phyloP scores from a whole-genome alignment of 2,329 filamentous ascomycete genomes.

The Alternaria arbusti region DNA sequence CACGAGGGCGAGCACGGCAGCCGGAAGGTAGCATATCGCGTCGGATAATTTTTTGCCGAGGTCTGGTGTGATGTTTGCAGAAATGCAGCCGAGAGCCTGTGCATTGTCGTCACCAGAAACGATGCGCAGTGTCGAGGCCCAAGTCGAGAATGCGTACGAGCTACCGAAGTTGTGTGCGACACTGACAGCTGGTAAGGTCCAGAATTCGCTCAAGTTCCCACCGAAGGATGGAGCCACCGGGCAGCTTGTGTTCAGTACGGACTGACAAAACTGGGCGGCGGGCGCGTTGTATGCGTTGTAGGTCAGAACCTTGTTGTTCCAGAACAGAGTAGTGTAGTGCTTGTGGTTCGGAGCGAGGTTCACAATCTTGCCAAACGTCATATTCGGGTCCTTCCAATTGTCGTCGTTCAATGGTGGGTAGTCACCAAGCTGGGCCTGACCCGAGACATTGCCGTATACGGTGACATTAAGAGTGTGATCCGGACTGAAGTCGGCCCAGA shows the following conservation, averaged over 20 bases:
- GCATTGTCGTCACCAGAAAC: conserved; percentile 72
- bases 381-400: conserved; percentile 65
- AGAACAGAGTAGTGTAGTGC: conserved; percentile 75
- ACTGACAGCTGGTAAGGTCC: conserved; percentile 72
- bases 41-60: conserved; percentile 73
- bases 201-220: conserved; percentile 59
- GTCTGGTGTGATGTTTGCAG: conserved; percentile 82
- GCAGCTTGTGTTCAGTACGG: conserved; percentile 61
- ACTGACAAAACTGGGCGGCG: conserved; percentile 68
- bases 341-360: conserved; percentile 64
- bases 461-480: conserved; percentile 75
- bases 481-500: conserved; percentile 73
- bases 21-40: conserved; percentile 76
- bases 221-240: conserved; percentile 78
- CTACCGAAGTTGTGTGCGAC: conserved; percentile 77
- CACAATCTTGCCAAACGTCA: conserved; percentile 78
- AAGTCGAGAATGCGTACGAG: conserved; percentile 85
- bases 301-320: conserved; percentile 74
- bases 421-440: conserved; percentile 63
- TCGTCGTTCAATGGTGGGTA: conserved; percentile 67
- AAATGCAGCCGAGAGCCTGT: conserved; percentile 78
- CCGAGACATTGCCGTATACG: conserved; percentile 90
- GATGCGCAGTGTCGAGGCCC: conserved; percentile 75
- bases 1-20: conserved; percentile 78
- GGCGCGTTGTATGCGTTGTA: conserved; percentile 70